Evolutionary conservation across 306 rosid genomes (phyloP).

Genomic region (Trifolium fragiferum): DNA sequence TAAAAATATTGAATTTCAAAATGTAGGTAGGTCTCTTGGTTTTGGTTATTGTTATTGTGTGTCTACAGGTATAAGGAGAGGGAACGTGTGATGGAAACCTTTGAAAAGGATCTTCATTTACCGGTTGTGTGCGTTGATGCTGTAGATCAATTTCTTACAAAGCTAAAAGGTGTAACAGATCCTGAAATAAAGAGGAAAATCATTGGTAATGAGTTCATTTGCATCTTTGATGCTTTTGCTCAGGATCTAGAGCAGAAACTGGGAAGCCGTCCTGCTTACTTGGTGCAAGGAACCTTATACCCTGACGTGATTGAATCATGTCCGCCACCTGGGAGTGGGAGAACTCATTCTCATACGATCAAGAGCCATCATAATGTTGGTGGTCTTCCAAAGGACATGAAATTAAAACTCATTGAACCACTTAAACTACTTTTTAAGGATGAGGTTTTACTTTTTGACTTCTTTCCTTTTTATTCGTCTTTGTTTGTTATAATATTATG

Average conservation of each 20-base stretch:
- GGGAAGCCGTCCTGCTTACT: conserved; percentile 67
- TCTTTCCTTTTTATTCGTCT: too few species aligned
- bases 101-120: conserved; percentile 85
- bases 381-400: conserved; percentile 98
- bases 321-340: conserved; percentile 95
- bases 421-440: conserved; percentile 93
- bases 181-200: conserved; percentile 93
- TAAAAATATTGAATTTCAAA: conserved; percentile 2
- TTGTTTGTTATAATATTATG: not conserved
- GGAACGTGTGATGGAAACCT: conserved; percentile 90
- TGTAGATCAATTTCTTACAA: conserved; percentile 62
- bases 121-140: conserved; percentile 90
- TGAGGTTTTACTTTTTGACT: conserved; percentile 62
- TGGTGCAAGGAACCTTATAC: conserved; percentile 94
- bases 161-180: conserved; percentile 88
- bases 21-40: not conserved
- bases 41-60: conserved; percentile 18
- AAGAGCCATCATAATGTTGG: conserved; percentile 99
- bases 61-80: conserved; percentile 78
- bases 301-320: conserved; percentile 98
- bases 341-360: conserved; percentile 93
- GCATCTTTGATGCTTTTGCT: conserved; percentile 82
- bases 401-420: conserved; percentile 91
- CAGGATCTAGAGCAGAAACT: conserved; percentile 66
- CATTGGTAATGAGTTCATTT: conserved; percentile 87